Conservation (phyloP, 768 basidiomycete species). For the Lactifluus rugatus region DNA sequence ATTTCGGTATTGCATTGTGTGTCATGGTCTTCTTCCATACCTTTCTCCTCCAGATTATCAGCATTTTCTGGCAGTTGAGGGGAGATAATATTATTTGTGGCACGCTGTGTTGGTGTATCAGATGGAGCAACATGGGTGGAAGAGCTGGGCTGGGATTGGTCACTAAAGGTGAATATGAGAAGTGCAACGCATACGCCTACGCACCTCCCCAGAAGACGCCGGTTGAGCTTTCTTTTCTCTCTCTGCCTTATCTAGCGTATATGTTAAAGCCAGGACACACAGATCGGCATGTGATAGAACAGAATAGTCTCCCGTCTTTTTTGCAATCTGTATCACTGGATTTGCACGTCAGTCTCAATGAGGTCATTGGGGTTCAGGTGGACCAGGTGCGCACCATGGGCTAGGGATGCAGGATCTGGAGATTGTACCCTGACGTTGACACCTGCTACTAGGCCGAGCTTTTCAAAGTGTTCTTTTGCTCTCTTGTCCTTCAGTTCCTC, state of each 20-base stretch:
- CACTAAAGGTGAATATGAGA: background rate
- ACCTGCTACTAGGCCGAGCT: conserved; percentile 64
- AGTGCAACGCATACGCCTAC: conserved; percentile 7
- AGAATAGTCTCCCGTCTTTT: conserved; percentile 92
- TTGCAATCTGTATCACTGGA: conserved; percentile 81
- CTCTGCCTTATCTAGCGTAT: conserved; percentile 55
- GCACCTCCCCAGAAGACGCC: conserved; percentile 20
- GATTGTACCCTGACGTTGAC: conserved; percentile 62
- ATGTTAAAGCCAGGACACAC: conserved; percentile 81
- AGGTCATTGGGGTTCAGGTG: background rate
- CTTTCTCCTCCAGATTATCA: background rate
- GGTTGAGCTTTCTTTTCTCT: conserved; percentile 25
- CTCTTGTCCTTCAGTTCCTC: conserved; percentile 83
- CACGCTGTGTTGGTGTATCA: background rate
- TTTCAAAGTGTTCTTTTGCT: conserved; percentile 79
- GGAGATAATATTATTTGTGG: background rate
- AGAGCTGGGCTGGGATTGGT: background rate
- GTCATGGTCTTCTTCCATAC: background rate
- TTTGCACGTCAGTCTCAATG: conserved; percentile 16
- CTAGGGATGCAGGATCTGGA: conserved; percentile 60
- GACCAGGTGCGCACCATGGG: conserved; percentile 38
- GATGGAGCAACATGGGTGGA: background rate
- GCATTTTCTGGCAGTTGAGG: background rate
- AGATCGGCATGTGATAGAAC: conserved; percentile 89
- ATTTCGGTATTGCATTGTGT: background rate